These are phyloP conservation scores for Scytalidium lignicola DNA, from an alignment of 2,329 filamentous ascomycete species.

Conservation along the genomic window DNA sequence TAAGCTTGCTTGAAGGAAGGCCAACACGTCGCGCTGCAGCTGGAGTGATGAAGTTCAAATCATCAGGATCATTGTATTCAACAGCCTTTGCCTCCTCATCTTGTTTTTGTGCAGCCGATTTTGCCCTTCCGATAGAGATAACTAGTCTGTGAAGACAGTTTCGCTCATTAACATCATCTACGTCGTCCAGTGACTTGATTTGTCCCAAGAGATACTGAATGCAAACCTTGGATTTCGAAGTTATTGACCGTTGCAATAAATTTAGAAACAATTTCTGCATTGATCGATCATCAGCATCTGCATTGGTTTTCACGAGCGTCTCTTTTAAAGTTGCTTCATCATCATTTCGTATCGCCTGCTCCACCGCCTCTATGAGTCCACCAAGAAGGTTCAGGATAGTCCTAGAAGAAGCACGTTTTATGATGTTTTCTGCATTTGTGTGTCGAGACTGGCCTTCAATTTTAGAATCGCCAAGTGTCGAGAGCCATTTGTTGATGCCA, in stretches of 20 bases:
- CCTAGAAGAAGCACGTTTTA: slow-evolving; percentile 72
- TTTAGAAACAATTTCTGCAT: slow-evolving; percentile 70
- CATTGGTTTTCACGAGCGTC: slow-evolving; percentile 52
- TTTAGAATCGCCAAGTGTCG: slow-evolving; percentile 71
- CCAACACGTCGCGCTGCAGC: slow-evolving; percentile 61
- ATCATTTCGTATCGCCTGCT: slow-evolving; percentile 67
- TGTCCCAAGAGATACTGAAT: slow-evolving; percentile 66
- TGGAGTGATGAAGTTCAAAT: slow-evolving; percentile 69
- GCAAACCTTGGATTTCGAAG: slow-evolving; percentile 61
- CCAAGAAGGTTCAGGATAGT: slow-evolving; percentile 68
- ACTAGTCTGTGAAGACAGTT: slow-evolving; percentile 92
- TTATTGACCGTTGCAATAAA: slow-evolving; percentile 72
- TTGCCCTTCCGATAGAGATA: slow-evolving; percentile 80
- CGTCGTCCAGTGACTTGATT: slow-evolving; percentile 71
- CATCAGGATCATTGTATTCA: slow-evolving; percentile 39
- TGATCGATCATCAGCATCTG: slow-evolving; percentile 45
- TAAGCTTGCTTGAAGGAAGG: slow-evolving; percentile 57
- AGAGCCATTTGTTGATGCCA: slow-evolving; percentile 86
- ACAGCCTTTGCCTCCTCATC: slow-evolving; percentile 6
- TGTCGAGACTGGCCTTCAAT: slow-evolving; percentile 71
- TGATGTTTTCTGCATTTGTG: slow-evolving; percentile 60
- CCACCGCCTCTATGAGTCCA: slow-evolving; percentile 63
- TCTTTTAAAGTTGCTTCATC: slow-evolving; percentile 52
- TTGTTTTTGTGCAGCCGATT: slow-evolving; percentile 38
- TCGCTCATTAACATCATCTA: slow-evolving; percentile 87